Conservation (phyloP, 2,329 filamentous ascomycete species). For the Paraconiothyrium sp. region DNA sequence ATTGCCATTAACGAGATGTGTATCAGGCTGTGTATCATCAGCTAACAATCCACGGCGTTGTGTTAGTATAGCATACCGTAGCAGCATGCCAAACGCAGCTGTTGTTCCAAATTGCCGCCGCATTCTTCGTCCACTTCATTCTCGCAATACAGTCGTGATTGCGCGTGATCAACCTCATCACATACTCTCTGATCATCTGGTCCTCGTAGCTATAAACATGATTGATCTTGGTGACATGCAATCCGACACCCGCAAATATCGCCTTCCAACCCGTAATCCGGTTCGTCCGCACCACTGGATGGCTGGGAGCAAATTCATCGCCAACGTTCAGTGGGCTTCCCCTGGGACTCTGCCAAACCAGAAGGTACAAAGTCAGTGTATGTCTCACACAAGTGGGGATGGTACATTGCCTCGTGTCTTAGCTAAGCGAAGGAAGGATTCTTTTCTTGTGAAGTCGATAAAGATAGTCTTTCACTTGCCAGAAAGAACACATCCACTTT, state of each 20-base stretch:
- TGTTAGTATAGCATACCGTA: constrained; percentile 20
- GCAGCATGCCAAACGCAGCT: constrained; percentile 42
- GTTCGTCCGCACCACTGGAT: constrained; percentile 45
- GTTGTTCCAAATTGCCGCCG: constrained; percentile 55
- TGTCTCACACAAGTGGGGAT: too few relatives aligned
- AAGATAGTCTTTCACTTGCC: too few relatives aligned
- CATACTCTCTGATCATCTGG: constrained; percentile 49
- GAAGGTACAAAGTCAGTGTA: too few relatives aligned
- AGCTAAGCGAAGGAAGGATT: too few relatives aligned
- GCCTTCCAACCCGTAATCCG: constrained; percentile 49
- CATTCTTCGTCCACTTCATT: constrained; percentile 52
- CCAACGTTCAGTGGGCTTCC: constrained; percentile 37
- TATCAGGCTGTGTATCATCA: constrained; percentile 26
- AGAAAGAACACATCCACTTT: too few relatives aligned
- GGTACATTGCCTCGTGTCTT: too few relatives aligned
- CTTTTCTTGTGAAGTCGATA: too few relatives aligned
- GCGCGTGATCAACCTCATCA: constrained; percentile 48
- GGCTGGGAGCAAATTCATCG: constrained; percentile 30
- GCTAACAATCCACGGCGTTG: neutral
- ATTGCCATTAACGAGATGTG: constrained; percentile 30
- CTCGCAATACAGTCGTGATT: constrained; percentile 55
- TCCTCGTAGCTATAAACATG: constrained; percentile 50
- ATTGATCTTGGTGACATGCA: constrained; percentile 52
- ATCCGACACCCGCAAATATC: constrained; percentile 32
- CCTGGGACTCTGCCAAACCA: constrained; percentile 14